Evolutionary conservation across 2,329 filamentous ascomycete species (phyloP).

Genomic region (Colletotrichum tanaceti): DNA sequence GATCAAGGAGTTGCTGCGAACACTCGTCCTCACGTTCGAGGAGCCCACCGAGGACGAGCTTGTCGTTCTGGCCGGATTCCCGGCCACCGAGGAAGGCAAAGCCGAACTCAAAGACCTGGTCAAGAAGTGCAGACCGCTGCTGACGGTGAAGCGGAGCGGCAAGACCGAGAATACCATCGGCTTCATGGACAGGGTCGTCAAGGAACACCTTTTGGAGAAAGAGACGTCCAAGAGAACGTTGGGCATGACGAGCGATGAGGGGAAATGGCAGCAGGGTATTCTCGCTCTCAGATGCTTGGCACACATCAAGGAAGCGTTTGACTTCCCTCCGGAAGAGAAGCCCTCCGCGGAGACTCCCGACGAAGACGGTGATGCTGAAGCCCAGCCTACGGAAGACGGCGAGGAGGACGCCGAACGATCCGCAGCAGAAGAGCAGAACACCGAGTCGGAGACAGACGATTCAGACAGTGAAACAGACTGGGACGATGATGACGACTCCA

Average conservation of each 20-base stretch:
- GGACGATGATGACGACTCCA: slow-evolving; percentile 30
- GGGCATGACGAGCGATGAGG: slow-evolving; percentile 52
- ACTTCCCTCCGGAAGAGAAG: slow-evolving; percentile 43
- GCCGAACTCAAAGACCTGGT: slow-evolving; percentile 51
- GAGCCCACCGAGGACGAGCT: slow-evolving; percentile 55
- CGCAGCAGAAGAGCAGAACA: slow-evolving; percentile 14
- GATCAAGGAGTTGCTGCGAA: slow-evolving; percentile 56
- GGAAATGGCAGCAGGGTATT: slow-evolving; percentile 56
- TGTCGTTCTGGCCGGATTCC: slow-evolving; percentile 51
- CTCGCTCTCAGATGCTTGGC: slow-evolving; percentile 53
- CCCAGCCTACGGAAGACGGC: background rate
- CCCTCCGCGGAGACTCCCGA: background rate
- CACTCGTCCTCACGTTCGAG: slow-evolving; percentile 55
- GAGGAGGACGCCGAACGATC: slow-evolving; percentile 29
- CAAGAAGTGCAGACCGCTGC: slow-evolving; percentile 53
- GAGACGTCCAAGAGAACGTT: slow-evolving; percentile 45
- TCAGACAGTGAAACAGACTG: slow-evolving; percentile 25
- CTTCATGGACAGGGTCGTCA: slow-evolving; percentile 52
- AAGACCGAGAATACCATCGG: slow-evolving; percentile 35
- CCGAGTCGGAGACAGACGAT: slow-evolving; percentile 33
- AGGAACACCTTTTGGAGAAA: slow-evolving; percentile 54
- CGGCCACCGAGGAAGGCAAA: slow-evolving; percentile 47
- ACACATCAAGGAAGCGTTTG: slow-evolving; percentile 51
- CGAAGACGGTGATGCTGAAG: slow-evolving; percentile 8
- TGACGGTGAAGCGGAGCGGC: slow-evolving; percentile 33